phyloP scores from a whole-genome alignment of 768 basidiomycete genomes.

The Brasilioporus rufonigricans region DNA sequence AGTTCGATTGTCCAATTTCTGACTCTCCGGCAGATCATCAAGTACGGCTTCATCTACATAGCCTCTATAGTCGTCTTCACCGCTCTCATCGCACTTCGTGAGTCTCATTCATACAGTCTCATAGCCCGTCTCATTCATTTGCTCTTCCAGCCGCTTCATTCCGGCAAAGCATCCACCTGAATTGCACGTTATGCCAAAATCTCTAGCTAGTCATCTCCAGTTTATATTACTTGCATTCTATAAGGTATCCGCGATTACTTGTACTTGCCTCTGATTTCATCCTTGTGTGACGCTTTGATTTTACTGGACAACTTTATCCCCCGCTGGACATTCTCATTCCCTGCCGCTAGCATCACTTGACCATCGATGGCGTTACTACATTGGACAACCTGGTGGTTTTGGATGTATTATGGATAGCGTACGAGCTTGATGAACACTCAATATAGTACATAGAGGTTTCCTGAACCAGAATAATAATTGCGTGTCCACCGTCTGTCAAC shows the following conservation, averaged over 20 bases:
- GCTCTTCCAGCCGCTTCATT: constrained; percentile 53
- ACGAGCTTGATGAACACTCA: constrained; percentile 18
- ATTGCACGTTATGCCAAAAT: constrained; percentile 67
- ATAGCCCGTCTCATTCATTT: constrained; percentile 1
- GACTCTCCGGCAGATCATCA: constrained; percentile 56
- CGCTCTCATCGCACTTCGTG: constrained; percentile 39
- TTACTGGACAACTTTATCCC: constrained; percentile 11
- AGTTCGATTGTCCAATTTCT: constrained; percentile 4
- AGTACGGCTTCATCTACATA: constrained; percentile 79
- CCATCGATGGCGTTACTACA: constrained; percentile 6
- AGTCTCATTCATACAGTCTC: too few species aligned
- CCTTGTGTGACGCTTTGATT: background rate
- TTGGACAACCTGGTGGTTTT: constrained; percentile 16
- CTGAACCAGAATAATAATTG: too few species aligned
- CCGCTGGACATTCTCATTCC: constrained; percentile 15
- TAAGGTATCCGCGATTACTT: constrained; percentile 30
- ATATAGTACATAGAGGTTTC: constrained; percentile 2
- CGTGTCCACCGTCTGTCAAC: too few species aligned
- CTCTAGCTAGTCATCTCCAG: constrained; percentile 47
- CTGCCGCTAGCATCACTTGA: constrained; percentile 8
- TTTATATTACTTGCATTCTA: constrained; percentile 27
- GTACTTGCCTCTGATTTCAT: background rate
- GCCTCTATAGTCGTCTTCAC: constrained; percentile 66
- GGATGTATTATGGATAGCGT: constrained; percentile 23
- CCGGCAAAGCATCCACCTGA: constrained; percentile 55